Evolutionary conservation across 129 eudicot species (phyloP).

Genomic region (Oenanthe sinensis): DNA sequence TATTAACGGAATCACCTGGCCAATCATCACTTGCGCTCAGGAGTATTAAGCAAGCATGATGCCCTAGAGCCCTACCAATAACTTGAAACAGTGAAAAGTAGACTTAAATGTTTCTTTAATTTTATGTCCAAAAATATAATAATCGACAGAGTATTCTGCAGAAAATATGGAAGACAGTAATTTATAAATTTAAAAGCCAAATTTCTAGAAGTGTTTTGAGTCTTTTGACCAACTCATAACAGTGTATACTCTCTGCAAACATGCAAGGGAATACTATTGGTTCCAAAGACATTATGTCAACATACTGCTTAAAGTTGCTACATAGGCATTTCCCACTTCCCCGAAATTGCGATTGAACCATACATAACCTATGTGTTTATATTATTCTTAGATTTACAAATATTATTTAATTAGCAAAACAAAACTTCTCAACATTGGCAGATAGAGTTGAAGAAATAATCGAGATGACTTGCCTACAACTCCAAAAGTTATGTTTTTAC

Average conservation of each 20-base stretch:
- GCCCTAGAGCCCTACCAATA: background rate
- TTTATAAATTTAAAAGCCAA: background rate
- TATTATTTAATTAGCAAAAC: background rate
- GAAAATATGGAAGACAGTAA: background rate
- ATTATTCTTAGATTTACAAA: background rate
- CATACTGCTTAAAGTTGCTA: background rate
- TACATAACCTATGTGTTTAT: background rate
- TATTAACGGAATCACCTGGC: background rate
- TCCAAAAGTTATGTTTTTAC: conserved; percentile 89
- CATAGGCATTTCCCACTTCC: background rate
- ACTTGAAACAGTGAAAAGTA: background rate
- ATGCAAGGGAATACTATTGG: background rate
- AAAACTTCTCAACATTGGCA: conserved; percentile 6
- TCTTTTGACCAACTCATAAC: background rate
- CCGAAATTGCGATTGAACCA: background rate
- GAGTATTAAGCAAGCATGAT: background rate
- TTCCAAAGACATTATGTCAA: background rate
- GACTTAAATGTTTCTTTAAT: background rate
- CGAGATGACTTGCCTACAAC: conserved; percentile 50
- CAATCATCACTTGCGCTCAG: background rate
- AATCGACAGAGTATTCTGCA: background rate
- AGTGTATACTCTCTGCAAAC: background rate
- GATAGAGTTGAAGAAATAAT: background rate
- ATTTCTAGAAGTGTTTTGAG: background rate
- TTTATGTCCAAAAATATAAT: background rate